phyloP scores from a whole-genome alignment of 1,284 basidiomycete genomes.

The Coniophora puteana region DNA sequence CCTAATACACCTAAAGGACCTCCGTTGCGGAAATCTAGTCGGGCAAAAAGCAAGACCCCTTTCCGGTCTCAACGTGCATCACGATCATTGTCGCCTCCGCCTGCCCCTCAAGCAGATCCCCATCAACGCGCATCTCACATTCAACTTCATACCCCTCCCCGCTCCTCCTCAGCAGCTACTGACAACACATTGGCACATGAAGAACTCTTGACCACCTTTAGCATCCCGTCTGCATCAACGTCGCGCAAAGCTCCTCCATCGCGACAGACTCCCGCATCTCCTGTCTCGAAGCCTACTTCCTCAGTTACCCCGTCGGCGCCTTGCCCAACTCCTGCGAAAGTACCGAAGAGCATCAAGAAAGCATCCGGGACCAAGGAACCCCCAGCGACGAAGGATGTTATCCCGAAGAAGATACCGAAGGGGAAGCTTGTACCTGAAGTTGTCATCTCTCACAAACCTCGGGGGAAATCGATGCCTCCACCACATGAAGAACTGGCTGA shows the following conservation, averaged over 20 bases:
- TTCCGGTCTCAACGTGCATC: too few relatives aligned
- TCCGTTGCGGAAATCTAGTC: slow-evolving; percentile 2
- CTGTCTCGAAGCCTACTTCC: background rate
- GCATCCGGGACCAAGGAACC: background rate
- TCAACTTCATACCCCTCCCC: slow-evolving; percentile 40
- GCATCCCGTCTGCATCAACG: background rate
- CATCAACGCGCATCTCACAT: slow-evolving; percentile 14
- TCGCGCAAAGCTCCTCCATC: background rate
- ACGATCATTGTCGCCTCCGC: slow-evolving; percentile 25
- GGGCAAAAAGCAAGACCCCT: slow-evolving; percentile 3
- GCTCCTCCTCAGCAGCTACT: slow-evolving; percentile 30
- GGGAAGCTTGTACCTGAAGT: too few relatives aligned
- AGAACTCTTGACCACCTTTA: background rate
- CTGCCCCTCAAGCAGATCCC: slow-evolving; percentile 6
- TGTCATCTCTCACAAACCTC: too few relatives aligned
- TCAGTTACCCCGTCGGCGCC: background rate
- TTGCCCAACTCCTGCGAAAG: background rate
- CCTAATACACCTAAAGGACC: slow-evolving; percentile 2
- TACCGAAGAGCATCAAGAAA: background rate
- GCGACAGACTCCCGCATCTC: background rate
- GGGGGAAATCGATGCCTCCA: background rate
- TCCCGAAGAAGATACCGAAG: background rate
- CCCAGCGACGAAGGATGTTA: background rate
- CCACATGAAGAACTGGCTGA: too few relatives aligned
- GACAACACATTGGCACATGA: too few relatives aligned